Evolutionary conservation across 2,329 filamentous ascomycete genomes (phyloP).

Genomic region (Aspergillus novoparasiticus): DNA sequence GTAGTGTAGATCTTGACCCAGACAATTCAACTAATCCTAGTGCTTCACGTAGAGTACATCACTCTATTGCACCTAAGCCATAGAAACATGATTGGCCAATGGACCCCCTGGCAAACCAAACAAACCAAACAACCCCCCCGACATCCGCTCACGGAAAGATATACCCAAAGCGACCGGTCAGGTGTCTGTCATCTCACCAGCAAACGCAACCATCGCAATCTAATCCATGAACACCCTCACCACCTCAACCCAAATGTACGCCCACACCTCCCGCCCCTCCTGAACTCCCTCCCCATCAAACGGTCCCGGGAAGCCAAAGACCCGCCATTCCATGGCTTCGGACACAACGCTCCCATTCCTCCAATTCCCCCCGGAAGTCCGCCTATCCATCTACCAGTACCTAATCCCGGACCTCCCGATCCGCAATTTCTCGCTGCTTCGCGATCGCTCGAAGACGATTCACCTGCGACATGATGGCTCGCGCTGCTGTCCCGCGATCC

Average conservation of each 20-base stretch:
- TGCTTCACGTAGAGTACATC: too few relatives aligned
- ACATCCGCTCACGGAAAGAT: neutral
- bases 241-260: neutral
- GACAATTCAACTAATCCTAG: too few relatives aligned
- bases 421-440: conserved; percentile 10
- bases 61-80: too few relatives aligned
- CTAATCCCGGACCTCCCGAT: conserved; percentile 9
- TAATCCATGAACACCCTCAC: neutral
- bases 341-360: conserved; percentile 4
- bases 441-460: conserved; percentile 1
- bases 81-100: neutral
- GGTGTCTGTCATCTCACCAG: neutral
- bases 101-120: neutral
- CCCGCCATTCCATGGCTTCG: conserved; percentile 3
- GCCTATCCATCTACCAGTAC: conserved; percentile 8
- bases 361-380: conserved; percentile 10
- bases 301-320: neutral
- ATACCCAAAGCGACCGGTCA: neutral
- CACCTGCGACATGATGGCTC: conserved; percentile 6
- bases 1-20: too few relatives aligned
- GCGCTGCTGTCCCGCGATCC: conserved; percentile 11
- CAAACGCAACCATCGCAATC: neutral
- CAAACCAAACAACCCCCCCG: neutral
- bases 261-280: neutral
- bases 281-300: neutral